These are phyloP conservation scores for Zea luxurians DNA, from an alignment of 176 grass and related monocot species.

Conservation along the genomic window DNA sequence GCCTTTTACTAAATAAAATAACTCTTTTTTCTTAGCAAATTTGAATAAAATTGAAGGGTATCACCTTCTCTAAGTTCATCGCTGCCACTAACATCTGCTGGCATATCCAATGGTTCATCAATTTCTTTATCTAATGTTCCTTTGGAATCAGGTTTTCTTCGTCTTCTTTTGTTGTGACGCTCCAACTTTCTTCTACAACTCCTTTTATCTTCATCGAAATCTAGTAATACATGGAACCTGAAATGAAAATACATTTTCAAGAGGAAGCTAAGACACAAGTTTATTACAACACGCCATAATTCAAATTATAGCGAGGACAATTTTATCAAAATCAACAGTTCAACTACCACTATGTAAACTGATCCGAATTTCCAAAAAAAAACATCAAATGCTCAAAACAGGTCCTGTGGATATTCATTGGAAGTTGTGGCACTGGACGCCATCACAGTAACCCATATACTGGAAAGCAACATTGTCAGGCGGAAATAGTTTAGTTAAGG, in stretches of 20 bases:
- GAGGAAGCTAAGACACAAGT: conserved; percentile 1
- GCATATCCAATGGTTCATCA: conserved; percentile 62
- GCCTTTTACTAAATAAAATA: conserved; percentile 53
- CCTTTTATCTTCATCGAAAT: conserved; percentile 99
- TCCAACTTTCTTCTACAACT: conserved; percentile 98
- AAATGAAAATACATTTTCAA: conserved; percentile 9
- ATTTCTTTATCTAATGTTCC: conserved; percentile 58
- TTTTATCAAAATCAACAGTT: neutral
- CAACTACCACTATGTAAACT: conserved; percentile 14
- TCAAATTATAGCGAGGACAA: neutral
- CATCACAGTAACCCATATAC: neutral
- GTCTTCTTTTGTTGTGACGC: conserved; percentile 88
- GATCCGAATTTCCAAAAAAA: neutral
- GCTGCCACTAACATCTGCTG: conserved; percentile 48
- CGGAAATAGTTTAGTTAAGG: neutral
- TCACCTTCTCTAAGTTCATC: conserved; percentile 65
- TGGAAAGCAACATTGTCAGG: neutral
- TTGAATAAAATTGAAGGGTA: neutral
- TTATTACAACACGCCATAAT: conserved; percentile 2
- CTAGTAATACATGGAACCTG: conserved; percentile 92
- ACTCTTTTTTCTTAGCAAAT: neutral
- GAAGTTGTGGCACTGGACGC: neutral
- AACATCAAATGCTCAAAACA: neutral
- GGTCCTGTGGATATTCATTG: neutral
- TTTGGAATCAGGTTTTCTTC: conserved; percentile 75